These are phyloP conservation scores for Xylaria digitata DNA, from an alignment of 2,329 filamentous ascomycete species.

Conservation along the genomic window DNA sequence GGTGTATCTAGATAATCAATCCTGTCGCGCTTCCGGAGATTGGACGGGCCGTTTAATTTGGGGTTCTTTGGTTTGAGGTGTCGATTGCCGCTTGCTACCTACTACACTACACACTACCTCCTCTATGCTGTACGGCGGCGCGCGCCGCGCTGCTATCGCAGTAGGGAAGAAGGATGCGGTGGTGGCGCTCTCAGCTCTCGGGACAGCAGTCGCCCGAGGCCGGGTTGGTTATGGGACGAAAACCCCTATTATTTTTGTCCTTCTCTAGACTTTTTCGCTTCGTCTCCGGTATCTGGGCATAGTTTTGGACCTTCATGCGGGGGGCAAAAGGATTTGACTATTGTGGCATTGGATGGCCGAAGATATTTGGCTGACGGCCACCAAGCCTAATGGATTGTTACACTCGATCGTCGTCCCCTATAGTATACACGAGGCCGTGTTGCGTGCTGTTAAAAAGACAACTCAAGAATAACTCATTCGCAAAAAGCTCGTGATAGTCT, in stretches of 20 bases:
- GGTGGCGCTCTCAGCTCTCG: conserved; percentile 28
- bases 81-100: conserved; percentile 4
- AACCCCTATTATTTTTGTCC: conserved; percentile 1
- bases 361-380: conserved; percentile 8
- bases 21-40: conserved; percentile 19
- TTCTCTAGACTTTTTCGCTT: neutral
- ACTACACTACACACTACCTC: no score
- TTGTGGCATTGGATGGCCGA: conserved; percentile 5
- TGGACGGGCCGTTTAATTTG: conserved; percentile 12
- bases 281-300: conserved; percentile 8
- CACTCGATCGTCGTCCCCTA: conserved; percentile 7
- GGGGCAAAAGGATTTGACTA: conserved; percentile 5
- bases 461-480: conserved; percentile 10
- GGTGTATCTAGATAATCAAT: conserved; percentile 5
- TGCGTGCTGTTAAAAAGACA: conserved; percentile 26
- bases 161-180: neutral
- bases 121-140: neutral
- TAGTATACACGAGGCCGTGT: conserved; percentile 13
- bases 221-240: conserved; percentile 9
- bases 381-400: conserved; percentile 25
- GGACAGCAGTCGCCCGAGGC: conserved; percentile 19
- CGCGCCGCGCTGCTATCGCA: conserved; percentile 17
- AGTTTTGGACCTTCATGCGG: neutral
- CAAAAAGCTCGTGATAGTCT: conserved; percentile 16
- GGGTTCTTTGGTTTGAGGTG: conserved; percentile 1